These are phyloP conservation scores for Boletus mariae DNA, from an alignment of 1,284 basidiomycete genomes.

Conservation along the genomic window DNA sequence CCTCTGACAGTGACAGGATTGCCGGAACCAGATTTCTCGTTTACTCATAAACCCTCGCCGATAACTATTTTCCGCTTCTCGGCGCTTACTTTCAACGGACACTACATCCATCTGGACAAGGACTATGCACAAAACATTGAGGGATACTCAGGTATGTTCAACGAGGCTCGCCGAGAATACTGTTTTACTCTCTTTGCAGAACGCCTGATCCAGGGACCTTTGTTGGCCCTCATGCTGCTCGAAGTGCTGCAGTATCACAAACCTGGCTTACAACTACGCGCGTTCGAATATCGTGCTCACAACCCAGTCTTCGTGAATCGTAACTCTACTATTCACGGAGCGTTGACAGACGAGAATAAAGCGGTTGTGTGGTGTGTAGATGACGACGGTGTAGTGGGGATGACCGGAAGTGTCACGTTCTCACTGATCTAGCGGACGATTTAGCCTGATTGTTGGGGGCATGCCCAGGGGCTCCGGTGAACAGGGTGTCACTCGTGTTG, in stretches of 20 bases:
- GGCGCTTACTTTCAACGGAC: constrained; percentile 77
- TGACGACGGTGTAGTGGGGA: constrained; percentile 65
- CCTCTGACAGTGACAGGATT: constrained; percentile 43
- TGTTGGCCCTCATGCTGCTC: constrained; percentile 75
- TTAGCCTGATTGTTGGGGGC: not conserved
- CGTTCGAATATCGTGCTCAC: constrained; percentile 71
- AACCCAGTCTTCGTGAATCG: constrained; percentile 69
- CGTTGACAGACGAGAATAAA: constrained; percentile 39
- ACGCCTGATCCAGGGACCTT: constrained; percentile 77
- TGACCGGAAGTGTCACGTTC: constrained; percentile 53
- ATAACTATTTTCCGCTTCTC: constrained; percentile 82
- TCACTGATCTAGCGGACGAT: constrained; percentile 3
- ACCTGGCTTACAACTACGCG: constrained; percentile 41
- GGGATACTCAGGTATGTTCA: constrained; percentile 64
- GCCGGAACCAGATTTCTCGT: constrained; percentile 56
- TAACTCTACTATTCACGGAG: constrained; percentile 51
- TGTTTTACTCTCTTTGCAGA: constrained; percentile 38
- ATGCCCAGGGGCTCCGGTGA: too few relatives aligned
- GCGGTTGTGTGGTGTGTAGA: constrained; percentile 53
- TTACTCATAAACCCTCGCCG: constrained; percentile 61
- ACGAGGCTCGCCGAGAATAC: not conserved
- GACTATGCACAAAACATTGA: constrained; percentile 66
- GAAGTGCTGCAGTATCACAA: constrained; percentile 53
- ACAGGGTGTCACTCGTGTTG: too few relatives aligned
- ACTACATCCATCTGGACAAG: constrained; percentile 71